Conservation (phyloP, 2,329 filamentous ascomycete genomes). For the Dothistroma pini region DNA sequence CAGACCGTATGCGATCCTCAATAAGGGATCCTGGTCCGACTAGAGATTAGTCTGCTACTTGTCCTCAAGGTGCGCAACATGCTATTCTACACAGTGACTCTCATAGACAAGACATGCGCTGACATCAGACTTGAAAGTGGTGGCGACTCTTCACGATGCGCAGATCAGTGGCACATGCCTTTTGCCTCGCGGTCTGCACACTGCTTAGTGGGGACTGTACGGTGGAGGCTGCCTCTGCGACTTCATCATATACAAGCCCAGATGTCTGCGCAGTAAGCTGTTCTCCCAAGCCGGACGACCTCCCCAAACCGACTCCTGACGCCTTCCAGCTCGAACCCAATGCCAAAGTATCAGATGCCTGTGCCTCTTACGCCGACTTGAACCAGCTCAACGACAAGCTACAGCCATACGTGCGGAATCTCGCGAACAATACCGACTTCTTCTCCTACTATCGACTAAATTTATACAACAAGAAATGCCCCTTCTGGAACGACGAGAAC, state of each 20-base stretch:
- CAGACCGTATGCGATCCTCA: constrained; percentile 14
- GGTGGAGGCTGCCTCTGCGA: constrained; percentile 37
- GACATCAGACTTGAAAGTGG: constrained; percentile 18
- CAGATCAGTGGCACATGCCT: constrained; percentile 32
- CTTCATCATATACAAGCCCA: constrained; percentile 36
- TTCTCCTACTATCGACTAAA: constrained; percentile 97
- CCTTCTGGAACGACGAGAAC: constrained; percentile 91
- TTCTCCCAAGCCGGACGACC: constrained; percentile 21
- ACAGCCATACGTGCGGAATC: constrained; percentile 70
- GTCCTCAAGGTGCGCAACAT: constrained; percentile 12
- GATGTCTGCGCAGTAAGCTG: constrained; percentile 56
- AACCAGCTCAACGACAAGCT: constrained; percentile 76
- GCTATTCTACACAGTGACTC: not conserved
- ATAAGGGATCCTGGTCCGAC: constrained; percentile 15
- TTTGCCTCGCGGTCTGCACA: constrained; percentile 61
- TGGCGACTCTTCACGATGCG: constrained; percentile 21
- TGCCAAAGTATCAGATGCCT: constrained; percentile 88
- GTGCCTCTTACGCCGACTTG: constrained; percentile 87
- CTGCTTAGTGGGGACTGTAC: constrained; percentile 48
- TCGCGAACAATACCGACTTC: constrained; percentile 89
- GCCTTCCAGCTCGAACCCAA: constrained; percentile 72
- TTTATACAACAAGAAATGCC: constrained; percentile 88
- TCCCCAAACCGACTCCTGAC: constrained; percentile 36
- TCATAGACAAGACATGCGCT: constrained; percentile 15
- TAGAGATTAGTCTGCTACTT: constrained; percentile 5